Percentiles rank a stretch among this genome's conserved stretches.
Conservation (phyloP, 495 filamentous ascomycete genomes). For the Penicillium herquei region DNA sequence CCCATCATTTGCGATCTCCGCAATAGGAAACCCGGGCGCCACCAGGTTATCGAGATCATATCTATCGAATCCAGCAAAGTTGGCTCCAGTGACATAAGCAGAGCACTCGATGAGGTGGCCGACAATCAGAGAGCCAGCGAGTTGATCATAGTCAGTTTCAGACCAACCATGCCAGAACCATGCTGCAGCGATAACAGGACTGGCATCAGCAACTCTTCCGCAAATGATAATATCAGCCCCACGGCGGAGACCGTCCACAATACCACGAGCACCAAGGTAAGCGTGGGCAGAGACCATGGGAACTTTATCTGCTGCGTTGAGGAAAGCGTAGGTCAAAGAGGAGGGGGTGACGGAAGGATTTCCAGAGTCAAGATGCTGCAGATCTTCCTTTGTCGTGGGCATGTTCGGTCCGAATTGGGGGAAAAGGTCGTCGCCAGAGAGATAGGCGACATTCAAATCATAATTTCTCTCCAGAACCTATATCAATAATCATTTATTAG, state of each 20-base stretch:
- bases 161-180: too few species aligned
- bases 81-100: too few species aligned
- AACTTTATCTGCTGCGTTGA: constrained; percentile 6
- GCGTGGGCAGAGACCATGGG: constrained; percentile 33
- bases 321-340: constrained; percentile 24
- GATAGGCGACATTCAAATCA: constrained; percentile 43
- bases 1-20: too few species aligned
- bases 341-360: constrained; percentile 15
- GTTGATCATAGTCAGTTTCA: too few species aligned
- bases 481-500: background rate
- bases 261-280: constrained; percentile 48
- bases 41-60: too few species aligned
- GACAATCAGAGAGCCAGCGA: too few species aligned
- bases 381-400: constrained; percentile 23
- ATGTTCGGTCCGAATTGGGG: constrained; percentile 27
- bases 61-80: too few species aligned
- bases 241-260: constrained; percentile 37
- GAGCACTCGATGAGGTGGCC: too few species aligned
- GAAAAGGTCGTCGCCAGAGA: constrained; percentile 47
- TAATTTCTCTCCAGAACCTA: constrained; percentile 27
- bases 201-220: too few species aligned
- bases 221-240: constrained; percentile 57
- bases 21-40: too few species aligned
- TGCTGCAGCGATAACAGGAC: too few species aligned
- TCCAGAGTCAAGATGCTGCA: constrained; percentile 40